Base-by-base conservation (phyloP, 345 rosid genomes). In the Odontarrhena argentea region DNA sequence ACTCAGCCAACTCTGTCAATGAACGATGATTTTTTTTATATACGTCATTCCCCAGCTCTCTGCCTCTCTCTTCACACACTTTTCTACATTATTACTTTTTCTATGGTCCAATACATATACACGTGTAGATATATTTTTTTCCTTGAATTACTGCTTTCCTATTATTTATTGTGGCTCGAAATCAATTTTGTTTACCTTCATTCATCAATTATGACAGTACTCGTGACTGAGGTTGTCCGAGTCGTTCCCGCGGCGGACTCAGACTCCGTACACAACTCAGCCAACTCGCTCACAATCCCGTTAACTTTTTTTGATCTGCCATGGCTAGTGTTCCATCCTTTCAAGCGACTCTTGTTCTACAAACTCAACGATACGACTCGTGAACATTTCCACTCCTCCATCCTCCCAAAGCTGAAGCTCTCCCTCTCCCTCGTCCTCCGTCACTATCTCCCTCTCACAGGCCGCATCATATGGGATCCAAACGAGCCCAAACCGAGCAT, bases 341-440 rank as follows among this genome's bases (percentile, higher is more conserved):
- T 71, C 3, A 56, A 51, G 9, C 60, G 61, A 14, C 35, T 79
- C 51, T 76, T 70, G 49, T 76, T 76, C 75, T 81, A 70, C 63
- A 12, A 43, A 38, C 79, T 63, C 63, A 54, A 48, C 13, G 60
- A 68, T 4, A 65, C 60, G 3, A 67, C 70, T 26, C 71, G 15
- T 4, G 24, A 44, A 1, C 28, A 11, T 2, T 82, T 82, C 50
- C 1, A 62, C 68, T 72, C 78, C 1, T 42, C 10, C 2, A 63
- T 75, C 67, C 63, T 80, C 14, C 81, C 79, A 0, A 80, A 62
- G 10, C 79, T 83, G 61, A 80, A 76, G 30, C 74, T 32, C 36
- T 80, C 84, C 11, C 74, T 78, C n/a, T 78, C 84, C 8, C 57
- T 60, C 25, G 55, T 68, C 30, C 84, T 83, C 67, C 15, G 34